phyloP scores from a whole-genome alignment of 2,329 filamentous ascomycete genomes.

The Calonectria multiphialidica region DNA sequence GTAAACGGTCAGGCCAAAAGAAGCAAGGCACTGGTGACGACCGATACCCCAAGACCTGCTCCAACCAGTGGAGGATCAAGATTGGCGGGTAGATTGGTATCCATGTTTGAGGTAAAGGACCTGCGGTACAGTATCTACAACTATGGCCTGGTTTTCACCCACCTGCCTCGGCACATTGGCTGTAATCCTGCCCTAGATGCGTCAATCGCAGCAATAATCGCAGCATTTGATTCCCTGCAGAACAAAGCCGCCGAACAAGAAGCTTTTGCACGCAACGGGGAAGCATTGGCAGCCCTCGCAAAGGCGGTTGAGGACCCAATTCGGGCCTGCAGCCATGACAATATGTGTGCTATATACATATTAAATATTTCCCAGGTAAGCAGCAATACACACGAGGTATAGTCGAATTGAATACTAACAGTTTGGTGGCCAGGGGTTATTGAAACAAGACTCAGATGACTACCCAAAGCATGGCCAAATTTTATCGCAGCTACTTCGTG shows the following conservation, averaged over 20 bases:
- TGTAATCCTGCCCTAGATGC: conserved; percentile 5
- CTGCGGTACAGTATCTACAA: conserved; percentile 35
- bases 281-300: conserved; percentile 41
- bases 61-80: conserved; percentile 43
- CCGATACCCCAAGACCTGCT: conserved; percentile 36
- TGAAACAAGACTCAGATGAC: neutral
- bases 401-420: neutral
- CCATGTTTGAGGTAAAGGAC: conserved; percentile 50
- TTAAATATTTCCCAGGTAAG: conserved; percentile 46
- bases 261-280: conserved; percentile 53
- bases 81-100: conserved; percentile 38
- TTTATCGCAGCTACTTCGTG: neutral
- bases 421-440: neutral
- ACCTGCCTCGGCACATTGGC: conserved; percentile 13
- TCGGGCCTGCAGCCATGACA: conserved; percentile 39
- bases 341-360: conserved; percentile 48
- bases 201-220: conserved; percentile 33
- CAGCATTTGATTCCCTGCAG: conserved; percentile 43
- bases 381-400: neutral
- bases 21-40: neutral
- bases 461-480: neutral
- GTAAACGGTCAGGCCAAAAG: neutral
- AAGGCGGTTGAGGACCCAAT: conserved; percentile 36
- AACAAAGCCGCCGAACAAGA: conserved; percentile 42
- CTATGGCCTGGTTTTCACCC: neutral